Conservation (phyloP, 1,284 basidiomycete genomes). For the Agaricales sp. region DNA sequence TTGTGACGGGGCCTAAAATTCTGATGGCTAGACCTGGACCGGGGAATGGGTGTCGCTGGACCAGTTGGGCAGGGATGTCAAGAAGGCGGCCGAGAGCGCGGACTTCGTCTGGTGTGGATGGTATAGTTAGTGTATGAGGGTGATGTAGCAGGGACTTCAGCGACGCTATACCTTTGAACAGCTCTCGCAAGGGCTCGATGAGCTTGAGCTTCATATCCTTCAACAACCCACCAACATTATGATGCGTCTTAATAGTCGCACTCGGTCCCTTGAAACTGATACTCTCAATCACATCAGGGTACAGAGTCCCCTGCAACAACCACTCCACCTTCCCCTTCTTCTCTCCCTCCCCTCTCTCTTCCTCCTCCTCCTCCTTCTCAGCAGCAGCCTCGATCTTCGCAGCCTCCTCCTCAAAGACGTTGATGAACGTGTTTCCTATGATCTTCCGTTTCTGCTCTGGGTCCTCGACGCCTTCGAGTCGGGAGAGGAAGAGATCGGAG, state of each 20-base stretch:
- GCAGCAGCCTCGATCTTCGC: slow-evolving; percentile 83
- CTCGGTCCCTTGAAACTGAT: slow-evolving; percentile 99
- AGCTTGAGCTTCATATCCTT: slow-evolving; percentile 99
- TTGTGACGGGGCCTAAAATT: slow-evolving; percentile 90
- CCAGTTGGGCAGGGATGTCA: slow-evolving; percentile 86
- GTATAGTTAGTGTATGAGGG: slow-evolving; percentile 4
- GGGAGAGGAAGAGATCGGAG: slow-evolving; percentile 87
- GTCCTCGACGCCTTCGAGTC: slow-evolving; percentile 86
- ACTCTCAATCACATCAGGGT: slow-evolving; percentile 98
- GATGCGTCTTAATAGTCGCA: slow-evolving; percentile 99
- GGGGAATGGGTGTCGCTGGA: slow-evolving; percentile 98
- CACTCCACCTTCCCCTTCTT: slow-evolving; percentile 70
- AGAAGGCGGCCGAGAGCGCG: slow-evolving; percentile 87
- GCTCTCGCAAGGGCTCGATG: slow-evolving; percentile 93
- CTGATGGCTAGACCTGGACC: slow-evolving; percentile 99
- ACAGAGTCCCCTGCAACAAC: slow-evolving; percentile 96
- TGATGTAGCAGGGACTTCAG: slow-evolving; percentile 1
- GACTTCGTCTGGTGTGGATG: slow-evolving; percentile 72
- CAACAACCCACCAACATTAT: slow-evolving; percentile 95
- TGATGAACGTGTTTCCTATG: slow-evolving; percentile 98
- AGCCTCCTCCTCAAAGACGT: slow-evolving; percentile 93
- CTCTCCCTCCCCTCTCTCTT: slow-evolving; percentile 62
- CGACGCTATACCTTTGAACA: slow-evolving; percentile 96
- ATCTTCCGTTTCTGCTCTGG: slow-evolving; percentile 98
- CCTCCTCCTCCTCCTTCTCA: slow-evolving; percentile 60